Evolutionary conservation across 2,329 filamentous ascomycete species (phyloP).

Genomic region (Aspergillus japonicus): DNA sequence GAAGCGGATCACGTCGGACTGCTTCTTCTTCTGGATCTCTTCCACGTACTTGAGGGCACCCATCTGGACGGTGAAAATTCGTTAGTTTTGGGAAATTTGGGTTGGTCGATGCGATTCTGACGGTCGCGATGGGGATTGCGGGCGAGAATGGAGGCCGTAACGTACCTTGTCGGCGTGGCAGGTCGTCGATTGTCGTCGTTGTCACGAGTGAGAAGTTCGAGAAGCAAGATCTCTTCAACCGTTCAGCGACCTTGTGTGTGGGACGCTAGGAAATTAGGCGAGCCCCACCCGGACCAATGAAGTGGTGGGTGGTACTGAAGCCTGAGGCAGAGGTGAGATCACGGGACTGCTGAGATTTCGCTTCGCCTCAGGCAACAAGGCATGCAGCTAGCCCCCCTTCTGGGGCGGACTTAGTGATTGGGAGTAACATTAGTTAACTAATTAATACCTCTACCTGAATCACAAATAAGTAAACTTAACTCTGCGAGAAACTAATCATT

Average conservation of each 20-base stretch:
- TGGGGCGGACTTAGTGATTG: no score
- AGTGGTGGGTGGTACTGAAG: neutral
- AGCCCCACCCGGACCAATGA: conserved; percentile 28
- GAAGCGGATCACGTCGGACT: conserved; percentile 99
- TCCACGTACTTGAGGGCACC: conserved; percentile 99
- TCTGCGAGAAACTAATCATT: no score
- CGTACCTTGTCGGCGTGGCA: conserved; percentile 48
- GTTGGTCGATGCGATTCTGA: neutral
- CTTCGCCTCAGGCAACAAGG: conserved; percentile 14
- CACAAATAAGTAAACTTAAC: no score
- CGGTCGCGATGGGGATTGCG: neutral
- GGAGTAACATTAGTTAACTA: no score
- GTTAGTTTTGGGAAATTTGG: conserved; percentile 2
- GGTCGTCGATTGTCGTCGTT: conserved; percentile 46
- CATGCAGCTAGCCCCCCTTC: neutral
- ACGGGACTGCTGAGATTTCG: neutral
- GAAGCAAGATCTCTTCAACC: conserved; percentile 30
- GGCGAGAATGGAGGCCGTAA: conserved; percentile 8
- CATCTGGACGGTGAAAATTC: conserved; percentile 60
- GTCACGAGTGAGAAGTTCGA: conserved; percentile 41
- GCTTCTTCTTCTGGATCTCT: conserved; percentile 99
- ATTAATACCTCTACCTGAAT: no score
- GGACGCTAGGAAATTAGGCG: conserved; percentile 45
- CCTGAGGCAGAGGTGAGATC: conserved; percentile 12
- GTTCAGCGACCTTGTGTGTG: conserved; percentile 41